Conservation (phyloP, 148 eudicot species). For the Hydrangea macrophylla region DNA sequence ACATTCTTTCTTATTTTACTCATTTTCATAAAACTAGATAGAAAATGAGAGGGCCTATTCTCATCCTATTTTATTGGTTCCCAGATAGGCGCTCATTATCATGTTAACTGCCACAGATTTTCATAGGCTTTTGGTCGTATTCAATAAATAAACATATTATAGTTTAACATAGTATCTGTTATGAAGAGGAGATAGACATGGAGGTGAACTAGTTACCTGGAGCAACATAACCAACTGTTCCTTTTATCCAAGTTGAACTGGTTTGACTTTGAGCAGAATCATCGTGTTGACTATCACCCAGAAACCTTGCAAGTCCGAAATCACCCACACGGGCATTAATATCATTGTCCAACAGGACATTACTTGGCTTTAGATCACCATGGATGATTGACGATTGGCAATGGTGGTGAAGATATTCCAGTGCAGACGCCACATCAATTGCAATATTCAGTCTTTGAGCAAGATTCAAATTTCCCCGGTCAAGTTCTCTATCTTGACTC, state of each 20-base stretch:
- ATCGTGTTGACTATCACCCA: background rate
- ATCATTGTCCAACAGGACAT: background rate
- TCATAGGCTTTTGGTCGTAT: too few relatives aligned
- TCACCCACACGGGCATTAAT: constrained; percentile 12
- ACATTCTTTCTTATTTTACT: too few relatives aligned
- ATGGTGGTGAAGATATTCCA: constrained; percentile 18
- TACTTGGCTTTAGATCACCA: too few relatives aligned
- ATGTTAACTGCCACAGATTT: too few relatives aligned
- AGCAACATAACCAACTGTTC: constrained; percentile 10
- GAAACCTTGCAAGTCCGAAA: constrained; percentile 13
- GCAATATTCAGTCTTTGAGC: constrained; percentile 7
- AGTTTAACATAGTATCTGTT: too few relatives aligned
- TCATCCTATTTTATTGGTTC: too few relatives aligned
- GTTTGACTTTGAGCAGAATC: constrained; percentile 10
- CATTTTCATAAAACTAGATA: too few relatives aligned
- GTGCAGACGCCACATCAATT: constrained; percentile 9
- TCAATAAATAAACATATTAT: too few relatives aligned
- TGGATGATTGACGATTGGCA: constrained; percentile 9
- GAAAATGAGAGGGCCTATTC: too few relatives aligned
- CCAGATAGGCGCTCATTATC: too few relatives aligned
- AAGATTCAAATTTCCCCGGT: constrained; percentile 6
- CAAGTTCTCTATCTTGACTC: background rate
- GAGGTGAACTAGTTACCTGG: constrained; percentile 10
- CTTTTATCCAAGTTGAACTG: constrained; percentile 8
- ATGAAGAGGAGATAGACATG: too few relatives aligned